These are phyloP conservation scores for maize (Zea mays) DNA, from an alignment of 176 grass and related monocot species.

Conservation along the genomic window Zm-B73-REFERENCE-NAM-5.0 NC_050100.1:8540501-8541000, in stretches of 20 bases:
- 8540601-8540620: conserved; percentile 22
- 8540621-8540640: neutral
- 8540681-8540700: neutral
- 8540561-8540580: conserved; percentile 7
- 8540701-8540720: neutral
- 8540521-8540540: conserved; percentile 86
- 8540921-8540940: conserved; percentile 23
- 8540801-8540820: neutral
- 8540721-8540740: neutral
- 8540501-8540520: conserved; percentile 98
- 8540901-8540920: conserved; percentile 12
- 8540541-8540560: conserved; percentile 78
- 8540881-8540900: neutral
- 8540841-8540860: neutral
- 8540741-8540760: conserved; percentile 14
- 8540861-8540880: conserved; percentile 1
- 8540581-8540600: conserved; percentile 26
- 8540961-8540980: conserved; percentile 15
- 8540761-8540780: neutral
- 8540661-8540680: conserved; percentile 18
- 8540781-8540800: neutral
- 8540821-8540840: neutral
- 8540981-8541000: conserved; percentile 12
- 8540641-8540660: conserved; percentile 11
- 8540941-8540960: conserved; percentile 6